phyloP scores from a whole-genome alignment of 768 basidiomycete genomes.

The Hydnomerulius pinastri region DNA sequence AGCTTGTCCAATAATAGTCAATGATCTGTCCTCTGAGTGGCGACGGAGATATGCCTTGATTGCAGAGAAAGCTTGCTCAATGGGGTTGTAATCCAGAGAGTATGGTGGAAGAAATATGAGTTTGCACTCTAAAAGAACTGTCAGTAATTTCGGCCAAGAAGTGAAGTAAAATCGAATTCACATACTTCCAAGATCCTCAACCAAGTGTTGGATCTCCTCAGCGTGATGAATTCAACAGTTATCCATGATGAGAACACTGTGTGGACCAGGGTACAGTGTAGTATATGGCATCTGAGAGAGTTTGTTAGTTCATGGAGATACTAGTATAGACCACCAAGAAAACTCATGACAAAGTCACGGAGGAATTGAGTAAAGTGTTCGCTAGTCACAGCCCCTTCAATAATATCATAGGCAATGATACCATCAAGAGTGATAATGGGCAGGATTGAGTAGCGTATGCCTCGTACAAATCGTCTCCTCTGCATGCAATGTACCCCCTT shows the following conservation, averaged over 20 bases:
- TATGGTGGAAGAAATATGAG: constrained; percentile 33
- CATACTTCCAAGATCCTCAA: constrained; percentile 7
- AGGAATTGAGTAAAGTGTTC: constrained; percentile 10
- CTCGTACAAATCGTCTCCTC: constrained; percentile 9
- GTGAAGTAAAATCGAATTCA: background rate
- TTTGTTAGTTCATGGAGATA: too few species aligned
- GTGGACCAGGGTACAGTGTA: constrained; percentile 11
- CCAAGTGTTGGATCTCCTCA: constrained; percentile 16
- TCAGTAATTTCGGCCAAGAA: background rate
- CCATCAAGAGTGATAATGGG: constrained; percentile 16
- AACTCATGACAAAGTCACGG: constrained; percentile 4
- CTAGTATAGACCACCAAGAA: too few species aligned
- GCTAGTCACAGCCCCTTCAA: constrained; percentile 12
- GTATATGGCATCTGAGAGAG: too few species aligned
- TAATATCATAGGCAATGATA: constrained; percentile 13
- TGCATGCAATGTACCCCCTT: constrained; percentile 5
- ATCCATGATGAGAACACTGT: constrained; percentile 21
- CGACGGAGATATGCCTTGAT: constrained; percentile 22
- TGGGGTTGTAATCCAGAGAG: constrained; percentile 33
- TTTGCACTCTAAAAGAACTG: constrained; percentile 15
- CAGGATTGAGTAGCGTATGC: constrained; percentile 12
- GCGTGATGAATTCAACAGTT: constrained; percentile 24
- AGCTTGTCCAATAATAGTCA: constrained; percentile 25
- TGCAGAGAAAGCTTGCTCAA: constrained; percentile 30
- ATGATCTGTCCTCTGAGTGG: background rate